phyloP scores from a whole-genome alignment of 2,329 filamentous ascomycete species.

The Xenosphaeropsis pyriputrescens region DNA sequence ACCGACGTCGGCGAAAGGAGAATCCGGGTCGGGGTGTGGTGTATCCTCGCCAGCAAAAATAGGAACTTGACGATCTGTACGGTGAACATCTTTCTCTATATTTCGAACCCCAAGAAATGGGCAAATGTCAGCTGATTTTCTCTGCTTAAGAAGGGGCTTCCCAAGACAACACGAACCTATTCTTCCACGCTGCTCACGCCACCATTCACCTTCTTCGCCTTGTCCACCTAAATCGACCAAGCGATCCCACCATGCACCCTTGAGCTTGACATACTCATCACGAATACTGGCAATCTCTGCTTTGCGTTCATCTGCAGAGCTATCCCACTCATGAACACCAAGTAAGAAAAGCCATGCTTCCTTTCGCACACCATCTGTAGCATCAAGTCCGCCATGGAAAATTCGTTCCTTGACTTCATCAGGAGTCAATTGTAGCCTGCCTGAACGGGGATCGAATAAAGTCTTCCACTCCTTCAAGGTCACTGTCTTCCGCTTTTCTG shows the following conservation, averaged over 20 bases:
- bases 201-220: constrained; percentile 80
- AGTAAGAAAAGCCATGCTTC: constrained; percentile 94
- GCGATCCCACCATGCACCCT: constrained; percentile 92
- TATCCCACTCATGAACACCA: constrained; percentile 88
- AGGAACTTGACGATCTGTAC: constrained; percentile 88
- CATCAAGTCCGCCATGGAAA: constrained; percentile 83
- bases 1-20: constrained; percentile 80
- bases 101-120: constrained; percentile 33
- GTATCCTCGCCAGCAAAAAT: constrained; percentile 94
- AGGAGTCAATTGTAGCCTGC: constrained; percentile 61
- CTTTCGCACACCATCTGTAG: constrained; percentile 84
- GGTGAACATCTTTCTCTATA: constrained; percentile 94
- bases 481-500: constrained; percentile 64
- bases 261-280: constrained; percentile 88
- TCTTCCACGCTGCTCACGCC: constrained; percentile 82
- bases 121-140: constrained; percentile 19
- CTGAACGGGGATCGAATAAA: constrained; percentile 68
- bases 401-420: constrained; percentile 96
- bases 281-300: constrained; percentile 71
- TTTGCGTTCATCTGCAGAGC: constrained; percentile 70
- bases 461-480: constrained; percentile 78
- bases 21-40: constrained; percentile 89
- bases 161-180: constrained; percentile 55
- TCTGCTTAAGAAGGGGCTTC: constrained; percentile 3
- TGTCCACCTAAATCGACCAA: constrained; percentile 72